phyloP scores from a whole-genome alignment of 371 early-diverging fungal genomes.

The Rhizopus microsporus region DNA sequence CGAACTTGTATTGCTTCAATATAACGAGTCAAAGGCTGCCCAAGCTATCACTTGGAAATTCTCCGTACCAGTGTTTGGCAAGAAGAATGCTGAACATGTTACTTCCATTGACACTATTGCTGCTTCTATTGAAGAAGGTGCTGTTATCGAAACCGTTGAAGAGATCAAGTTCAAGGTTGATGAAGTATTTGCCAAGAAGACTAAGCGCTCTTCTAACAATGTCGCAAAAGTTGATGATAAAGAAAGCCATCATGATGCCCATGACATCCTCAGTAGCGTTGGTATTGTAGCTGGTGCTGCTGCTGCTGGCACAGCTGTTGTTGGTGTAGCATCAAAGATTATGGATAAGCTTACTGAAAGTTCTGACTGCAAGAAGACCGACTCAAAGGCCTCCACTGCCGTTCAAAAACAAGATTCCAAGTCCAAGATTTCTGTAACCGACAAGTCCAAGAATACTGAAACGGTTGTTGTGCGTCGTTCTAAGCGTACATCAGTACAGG shows the following conservation, averaged over 20 bases:
- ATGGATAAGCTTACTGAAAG: conserved; percentile 15
- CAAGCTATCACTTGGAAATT: conserved; percentile 37
- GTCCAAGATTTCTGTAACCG: conserved; percentile 1
- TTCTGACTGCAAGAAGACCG: conserved; percentile 4
- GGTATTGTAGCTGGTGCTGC: conserved; percentile 27
- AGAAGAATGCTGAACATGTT: conserved; percentile 10
- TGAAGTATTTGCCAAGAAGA: conserved; percentile 29
- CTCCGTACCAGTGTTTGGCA: conserved; percentile 46
- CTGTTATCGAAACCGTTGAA: conserved; percentile 31
- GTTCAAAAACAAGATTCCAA: conserved; percentile 5
- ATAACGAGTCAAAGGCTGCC: conserved; percentile 11
- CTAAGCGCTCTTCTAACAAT: conserved; percentile 3
- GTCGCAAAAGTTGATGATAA: neutral
- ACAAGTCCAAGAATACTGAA: conserved; percentile 18
- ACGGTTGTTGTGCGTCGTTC: conserved; percentile 18
- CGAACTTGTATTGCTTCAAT: conserved; percentile 13
- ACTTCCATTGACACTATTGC: conserved; percentile 22
- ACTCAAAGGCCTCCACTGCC: neutral
- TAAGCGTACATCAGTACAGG: conserved; percentile 20
- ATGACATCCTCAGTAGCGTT: conserved; percentile 22
- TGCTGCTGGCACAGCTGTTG: conserved; percentile 18
- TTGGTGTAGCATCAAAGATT: conserved; percentile 18
- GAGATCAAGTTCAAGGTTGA: conserved; percentile 25
- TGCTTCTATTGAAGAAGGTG: conserved; percentile 27
- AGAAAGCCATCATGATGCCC: conserved; percentile 18